Evolutionary conservation across 2,329 filamentous ascomycete species (phyloP).

Genomic region (Colletotrichum simmondsii): DNA sequence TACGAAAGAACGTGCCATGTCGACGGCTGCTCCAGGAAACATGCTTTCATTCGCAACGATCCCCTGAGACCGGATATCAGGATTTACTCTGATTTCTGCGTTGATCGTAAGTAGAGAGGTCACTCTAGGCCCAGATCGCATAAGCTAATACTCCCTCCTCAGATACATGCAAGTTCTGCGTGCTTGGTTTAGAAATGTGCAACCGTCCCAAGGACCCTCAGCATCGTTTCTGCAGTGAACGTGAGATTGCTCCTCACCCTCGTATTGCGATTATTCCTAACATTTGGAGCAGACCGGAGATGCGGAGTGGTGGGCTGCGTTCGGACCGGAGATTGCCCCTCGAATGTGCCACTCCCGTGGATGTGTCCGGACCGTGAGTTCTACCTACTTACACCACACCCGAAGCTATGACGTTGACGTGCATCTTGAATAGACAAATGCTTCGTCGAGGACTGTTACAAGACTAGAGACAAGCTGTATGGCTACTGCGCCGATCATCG

Average conservation of each 20-base stretch:
- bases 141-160: not conserved
- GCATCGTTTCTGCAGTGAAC: constrained; percentile 22
- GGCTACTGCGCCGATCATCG: constrained; percentile 27
- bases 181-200: constrained; percentile 25
- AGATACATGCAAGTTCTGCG: constrained; percentile 28
- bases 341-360: constrained; percentile 22
- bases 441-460: constrained; percentile 16
- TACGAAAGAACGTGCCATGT: constrained; percentile 19
- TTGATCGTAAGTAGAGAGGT: constrained; percentile 7
- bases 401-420: constrained; percentile 13
- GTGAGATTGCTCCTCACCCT: not conserved
- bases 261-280: not conserved
- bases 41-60: constrained; percentile 26
- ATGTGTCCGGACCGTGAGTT: constrained; percentile 30
- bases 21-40: constrained; percentile 25
- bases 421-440: constrained; percentile 16
- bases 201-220: constrained; percentile 17
- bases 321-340: constrained; percentile 20
- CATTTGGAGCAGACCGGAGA: constrained; percentile 6
- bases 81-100: constrained; percentile 30
- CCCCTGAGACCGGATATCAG: constrained; percentile 1
- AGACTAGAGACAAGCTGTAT: constrained; percentile 15
- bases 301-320: constrained; percentile 19
- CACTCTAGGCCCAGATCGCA: not conserved
- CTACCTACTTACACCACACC: not conserved